A percentile compares a stretch with the other conserved stretches of the same genome.
These are phyloP conservation scores for Alternaria viburni DNA, from an alignment of 2,329 filamentous ascomycete species.

Conservation along the genomic window DNA sequence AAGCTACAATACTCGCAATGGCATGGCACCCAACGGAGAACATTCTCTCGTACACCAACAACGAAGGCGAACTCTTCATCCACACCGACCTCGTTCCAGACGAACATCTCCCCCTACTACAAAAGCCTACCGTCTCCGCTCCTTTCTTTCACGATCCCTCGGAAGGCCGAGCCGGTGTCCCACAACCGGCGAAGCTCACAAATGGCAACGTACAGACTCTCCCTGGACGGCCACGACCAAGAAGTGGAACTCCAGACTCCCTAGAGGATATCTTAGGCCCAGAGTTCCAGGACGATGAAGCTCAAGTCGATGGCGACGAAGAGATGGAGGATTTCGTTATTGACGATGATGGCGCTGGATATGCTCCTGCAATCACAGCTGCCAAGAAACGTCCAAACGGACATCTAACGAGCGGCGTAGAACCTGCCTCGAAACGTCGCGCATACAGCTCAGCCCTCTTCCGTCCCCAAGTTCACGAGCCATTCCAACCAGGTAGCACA, in stretches of 20 bases:
- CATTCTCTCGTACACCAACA: conserved; percentile 87
- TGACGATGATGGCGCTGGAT: conserved; percentile 94
- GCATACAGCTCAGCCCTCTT: conserved; percentile 54
- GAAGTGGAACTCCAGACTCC: conserved; percentile 70
- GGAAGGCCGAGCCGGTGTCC: conserved; percentile 71
- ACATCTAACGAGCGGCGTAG: conserved; percentile 51
- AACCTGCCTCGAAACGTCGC: conserved; percentile 59
- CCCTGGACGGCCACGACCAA: conserved; percentile 60
- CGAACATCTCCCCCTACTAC: conserved; percentile 57
- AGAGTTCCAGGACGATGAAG: conserved; percentile 56
- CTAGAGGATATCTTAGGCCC: conserved; percentile 80
- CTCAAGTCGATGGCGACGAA: conserved; percentile 55
- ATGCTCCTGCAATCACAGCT: conserved; percentile 67
- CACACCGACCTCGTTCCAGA: conserved; percentile 70
- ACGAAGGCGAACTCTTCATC: conserved; percentile 92
- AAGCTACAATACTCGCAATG: conserved; percentile 79
- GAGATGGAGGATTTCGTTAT: conserved; percentile 81
- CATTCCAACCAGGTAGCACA: conserved; percentile 93
- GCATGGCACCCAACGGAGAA: conserved; percentile 92
- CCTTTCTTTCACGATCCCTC: conserved; percentile 86
- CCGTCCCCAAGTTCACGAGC: conserved; percentile 74
- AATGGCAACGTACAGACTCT: conserved; percentile 64
- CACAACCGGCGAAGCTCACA: conserved; percentile 54
- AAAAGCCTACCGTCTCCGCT: conserved; percentile 70
- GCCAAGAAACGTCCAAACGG: conserved; percentile 67